These are phyloP conservation scores for Austroboletus festivus DNA, from an alignment of 768 basidiomycete species.

Conservation along the genomic window DNA sequence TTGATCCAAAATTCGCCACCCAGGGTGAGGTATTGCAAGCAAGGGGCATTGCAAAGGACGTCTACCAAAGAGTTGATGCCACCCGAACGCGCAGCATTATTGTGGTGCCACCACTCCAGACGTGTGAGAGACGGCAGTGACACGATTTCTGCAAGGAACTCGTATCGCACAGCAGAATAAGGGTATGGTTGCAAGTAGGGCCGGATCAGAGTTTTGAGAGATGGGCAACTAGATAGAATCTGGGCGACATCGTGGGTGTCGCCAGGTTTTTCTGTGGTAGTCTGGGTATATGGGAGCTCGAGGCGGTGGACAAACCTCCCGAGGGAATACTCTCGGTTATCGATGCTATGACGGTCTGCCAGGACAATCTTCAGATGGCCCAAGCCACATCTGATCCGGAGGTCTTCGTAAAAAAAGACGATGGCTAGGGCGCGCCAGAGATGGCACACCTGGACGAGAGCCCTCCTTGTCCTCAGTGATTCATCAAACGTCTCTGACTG, in stretches of 20 bases:
- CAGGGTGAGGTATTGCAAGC: slow-evolving; percentile 55
- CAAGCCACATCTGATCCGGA: slow-evolving; percentile 38
- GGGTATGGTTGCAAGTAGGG: slow-evolving; percentile 32
- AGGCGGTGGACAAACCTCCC: slow-evolving; percentile 49
- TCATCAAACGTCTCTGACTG: slow-evolving; percentile 29
- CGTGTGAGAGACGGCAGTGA: slow-evolving; percentile 51
- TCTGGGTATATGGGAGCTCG: slow-evolving; percentile 56
- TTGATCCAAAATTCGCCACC: slow-evolving; percentile 42
- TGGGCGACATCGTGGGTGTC: slow-evolving; percentile 38
- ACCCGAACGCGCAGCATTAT: slow-evolving; percentile 54
- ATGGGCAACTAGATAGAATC: slow-evolving; percentile 47
- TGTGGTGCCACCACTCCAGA: slow-evolving; percentile 68
- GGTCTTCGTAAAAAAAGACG: slow-evolving; percentile 52
- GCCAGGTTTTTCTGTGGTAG: slow-evolving; percentile 36
- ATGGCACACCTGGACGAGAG: slow-evolving; percentile 54
- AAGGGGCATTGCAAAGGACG: slow-evolving; percentile 52
- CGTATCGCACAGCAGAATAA: slow-evolving; percentile 38
- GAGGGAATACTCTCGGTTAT: slow-evolving; percentile 20
- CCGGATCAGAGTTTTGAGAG: slow-evolving; percentile 54
- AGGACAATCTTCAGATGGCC: slow-evolving; percentile 34
- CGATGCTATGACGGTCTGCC: slow-evolving; percentile 4
- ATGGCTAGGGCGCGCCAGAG: slow-evolving; percentile 49
- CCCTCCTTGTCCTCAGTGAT: slow-evolving; percentile 34
- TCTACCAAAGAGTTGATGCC: slow-evolving; percentile 60
- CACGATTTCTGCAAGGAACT: slow-evolving; percentile 48